A percentile compares a stretch with the other conserved stretches of the same genome.
These are phyloP conservation scores for Mortierella antarctica DNA, from an alignment of 192 early-diverging fungal genomes.

Conservation along the genomic window DNA sequence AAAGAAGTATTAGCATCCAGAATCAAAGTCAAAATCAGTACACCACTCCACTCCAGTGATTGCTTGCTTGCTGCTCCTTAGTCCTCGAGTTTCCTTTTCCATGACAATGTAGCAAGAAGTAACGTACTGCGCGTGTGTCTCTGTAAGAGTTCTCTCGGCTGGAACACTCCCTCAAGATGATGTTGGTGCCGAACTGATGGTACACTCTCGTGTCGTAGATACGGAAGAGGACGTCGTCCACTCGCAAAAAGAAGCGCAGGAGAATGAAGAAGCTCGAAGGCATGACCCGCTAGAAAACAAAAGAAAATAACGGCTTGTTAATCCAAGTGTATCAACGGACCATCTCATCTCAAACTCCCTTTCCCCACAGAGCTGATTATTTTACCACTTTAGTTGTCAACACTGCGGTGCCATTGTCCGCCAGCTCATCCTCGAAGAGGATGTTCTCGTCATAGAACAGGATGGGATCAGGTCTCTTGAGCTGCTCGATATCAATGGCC, in stretches of 20 bases:
- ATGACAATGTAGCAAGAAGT: neutral
- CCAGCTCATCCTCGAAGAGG: slow-evolving; percentile 96
- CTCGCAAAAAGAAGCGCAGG: slow-evolving; percentile 88
- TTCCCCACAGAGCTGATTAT: neutral
- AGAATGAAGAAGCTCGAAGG: slow-evolving; percentile 89
- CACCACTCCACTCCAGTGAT: no score
- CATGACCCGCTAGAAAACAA: slow-evolving; percentile 85
- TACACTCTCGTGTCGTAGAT: slow-evolving; percentile 92
- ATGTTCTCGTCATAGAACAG: slow-evolving; percentile 95
- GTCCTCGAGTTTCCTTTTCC: neutral
- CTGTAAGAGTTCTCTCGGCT: slow-evolving; percentile 73
- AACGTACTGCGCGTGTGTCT: slow-evolving; percentile 65
- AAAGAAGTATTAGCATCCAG: neutral
- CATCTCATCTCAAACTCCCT: neutral
- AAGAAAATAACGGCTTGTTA: neutral
- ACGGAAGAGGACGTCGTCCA: slow-evolving; percentile 93
- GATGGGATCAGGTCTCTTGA: slow-evolving; percentile 86
- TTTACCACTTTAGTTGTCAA: slow-evolving; percentile 82
- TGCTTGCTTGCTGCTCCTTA: neutral
- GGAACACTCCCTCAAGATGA: slow-evolving; percentile 78
- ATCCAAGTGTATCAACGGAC: neutral
- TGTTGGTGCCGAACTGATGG: slow-evolving; percentile 81
- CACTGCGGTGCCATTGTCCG: slow-evolving; percentile 91
- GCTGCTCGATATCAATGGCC: slow-evolving; percentile 79
- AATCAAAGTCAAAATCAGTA: no score